Percentiles rank a stretch among this genome's conserved stretches.
Evolutionary conservation across 768 basidiomycete species (phyloP).

Genomic region (Tricholomella constricta): DNA sequence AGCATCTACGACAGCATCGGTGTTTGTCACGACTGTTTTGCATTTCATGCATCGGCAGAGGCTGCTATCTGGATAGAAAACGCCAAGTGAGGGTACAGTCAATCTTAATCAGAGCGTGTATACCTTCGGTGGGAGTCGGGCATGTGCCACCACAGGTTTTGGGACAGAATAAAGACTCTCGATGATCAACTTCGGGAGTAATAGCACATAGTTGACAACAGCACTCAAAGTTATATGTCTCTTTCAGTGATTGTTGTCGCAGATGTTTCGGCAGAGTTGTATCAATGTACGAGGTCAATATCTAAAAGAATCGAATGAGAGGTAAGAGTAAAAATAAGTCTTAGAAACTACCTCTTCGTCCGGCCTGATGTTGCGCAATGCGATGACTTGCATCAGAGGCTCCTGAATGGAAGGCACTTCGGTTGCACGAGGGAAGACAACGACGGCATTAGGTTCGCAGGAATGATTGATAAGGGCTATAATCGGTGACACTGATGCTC

Average conservation of each 20-base stretch:
- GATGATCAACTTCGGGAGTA: constrained; percentile 49
- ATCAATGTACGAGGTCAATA: constrained; percentile 85
- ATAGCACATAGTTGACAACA: constrained; percentile 58
- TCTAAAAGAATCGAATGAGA: constrained; percentile 40
- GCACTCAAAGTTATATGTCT: constrained; percentile 83
- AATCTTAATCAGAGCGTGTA: constrained; percentile 4
- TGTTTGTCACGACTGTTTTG: constrained; percentile 45
- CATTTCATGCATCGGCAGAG: constrained; percentile 59
- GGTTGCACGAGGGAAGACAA: constrained; percentile 79
- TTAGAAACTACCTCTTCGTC: constrained; percentile 66
- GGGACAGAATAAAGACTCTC: constrained; percentile 71
- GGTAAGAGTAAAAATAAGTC: not conserved
- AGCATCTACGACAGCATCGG: constrained; percentile 61
- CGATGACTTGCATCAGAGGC: constrained; percentile 72
- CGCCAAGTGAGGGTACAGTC: not conserved
- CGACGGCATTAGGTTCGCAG: constrained; percentile 83
- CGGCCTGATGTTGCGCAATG: constrained; percentile 59
- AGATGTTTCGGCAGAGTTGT: constrained; percentile 63
- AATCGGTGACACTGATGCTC: constrained; percentile 79
- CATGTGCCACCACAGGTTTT: constrained; percentile 68
- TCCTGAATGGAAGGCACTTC: constrained; percentile 39
- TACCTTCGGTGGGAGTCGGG: constrained; percentile 63
- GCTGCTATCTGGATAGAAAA: constrained; percentile 42
- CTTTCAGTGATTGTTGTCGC: constrained; percentile 58
- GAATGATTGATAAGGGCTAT: constrained; percentile 88